Evolutionary conservation across 169 alveolate species (phyloP).

Genomic region (Cryptosporidium canis): DNA sequence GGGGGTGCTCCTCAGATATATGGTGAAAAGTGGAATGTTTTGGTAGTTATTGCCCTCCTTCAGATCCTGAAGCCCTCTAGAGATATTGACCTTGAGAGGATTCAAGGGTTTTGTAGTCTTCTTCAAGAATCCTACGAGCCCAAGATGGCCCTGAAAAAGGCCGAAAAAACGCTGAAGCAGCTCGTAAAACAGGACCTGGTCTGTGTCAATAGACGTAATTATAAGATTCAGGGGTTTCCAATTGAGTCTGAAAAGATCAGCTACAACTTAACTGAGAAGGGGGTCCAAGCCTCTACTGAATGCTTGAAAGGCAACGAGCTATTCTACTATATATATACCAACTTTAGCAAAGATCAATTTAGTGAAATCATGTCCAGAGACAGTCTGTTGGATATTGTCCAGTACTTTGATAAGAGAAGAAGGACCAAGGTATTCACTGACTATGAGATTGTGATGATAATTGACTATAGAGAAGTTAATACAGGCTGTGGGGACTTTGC

Average conservation of each 20-base stretch:
- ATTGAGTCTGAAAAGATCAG: slow-evolving; percentile 34
- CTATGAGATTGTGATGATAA: slow-evolving; percentile 59
- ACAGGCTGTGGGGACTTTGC: not conserved
- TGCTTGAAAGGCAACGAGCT: not conserved
- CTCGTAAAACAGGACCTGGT: slow-evolving; percentile 3
- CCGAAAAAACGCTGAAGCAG: slow-evolving; percentile 25
- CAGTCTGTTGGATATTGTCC: not conserved
- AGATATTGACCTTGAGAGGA: not conserved
- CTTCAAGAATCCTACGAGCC: not conserved
- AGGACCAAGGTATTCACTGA: slow-evolving; percentile 11
- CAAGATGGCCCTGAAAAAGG: slow-evolving; percentile 18
- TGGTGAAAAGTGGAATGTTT: slow-evolving; percentile 44
- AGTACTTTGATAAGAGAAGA: not conserved
- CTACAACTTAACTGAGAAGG: slow-evolving; percentile 17
- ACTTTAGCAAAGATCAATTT: slow-evolving; percentile 8
- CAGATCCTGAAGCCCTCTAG: not conserved
- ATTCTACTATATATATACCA: not conserved
- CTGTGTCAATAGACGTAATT: not conserved
- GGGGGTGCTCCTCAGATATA: slow-evolving; percentile 16
- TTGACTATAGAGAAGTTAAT: slow-evolving; percentile 68
- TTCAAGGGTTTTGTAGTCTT: slow-evolving; percentile 5
- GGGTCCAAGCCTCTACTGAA: not conserved
- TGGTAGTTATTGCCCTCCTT: slow-evolving; percentile 14
- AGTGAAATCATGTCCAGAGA: not conserved
- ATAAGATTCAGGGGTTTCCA: slow-evolving; percentile 16